Percentiles rank a stretch among this genome's conserved stretches.
These are phyloP conservation scores for Crassisporium funariophilum DNA, from an alignment of 768 basidiomycete genomes.

Conservation along the genomic window DNA sequence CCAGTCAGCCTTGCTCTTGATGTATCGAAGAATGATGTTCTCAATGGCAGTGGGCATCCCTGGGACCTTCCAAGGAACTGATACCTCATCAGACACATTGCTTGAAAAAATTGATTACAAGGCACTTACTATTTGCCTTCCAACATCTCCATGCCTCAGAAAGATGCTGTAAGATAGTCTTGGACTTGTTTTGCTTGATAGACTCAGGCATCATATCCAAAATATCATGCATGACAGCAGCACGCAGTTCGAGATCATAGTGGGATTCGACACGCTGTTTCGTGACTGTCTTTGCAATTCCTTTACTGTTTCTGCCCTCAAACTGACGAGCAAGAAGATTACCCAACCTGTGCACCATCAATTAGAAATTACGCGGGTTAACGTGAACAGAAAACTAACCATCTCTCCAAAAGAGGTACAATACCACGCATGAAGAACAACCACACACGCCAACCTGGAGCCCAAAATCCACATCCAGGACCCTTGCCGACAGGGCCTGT, in stretches of 20 bases:
- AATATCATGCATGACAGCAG: conserved; percentile 99
- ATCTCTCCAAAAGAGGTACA: conserved; percentile 94
- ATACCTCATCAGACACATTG: conserved; percentile 4
- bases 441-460: conserved; percentile 99
- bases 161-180: conserved; percentile 97
- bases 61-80: conserved; percentile 98
- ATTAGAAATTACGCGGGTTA: not conserved
- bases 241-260: conserved; percentile 95
- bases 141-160: conserved; percentile 99
- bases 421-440: conserved; percentile 99
- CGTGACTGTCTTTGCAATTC: conserved; percentile 96
- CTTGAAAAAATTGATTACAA: not conserved
- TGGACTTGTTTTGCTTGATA: conserved; percentile 99
- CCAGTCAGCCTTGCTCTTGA: conserved; percentile 99
- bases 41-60: conserved; percentile 99
- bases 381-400: conserved; percentile 49
- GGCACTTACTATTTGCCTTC: conserved; percentile 82
- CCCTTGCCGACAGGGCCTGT: conserved; percentile 99
- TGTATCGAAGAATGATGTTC: conserved; percentile 97
- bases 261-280: conserved; percentile 99
- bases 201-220: conserved; percentile 99
- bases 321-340: conserved; percentile 98
- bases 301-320: conserved; percentile 96
- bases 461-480: conserved; percentile 99
- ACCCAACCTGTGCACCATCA: conserved; percentile 59